Evolutionary conservation across 495 filamentous ascomycete genomes (phyloP), one percentile per base, ranked within the genome.

Genomic region (Neurospora sp.): DNA sequence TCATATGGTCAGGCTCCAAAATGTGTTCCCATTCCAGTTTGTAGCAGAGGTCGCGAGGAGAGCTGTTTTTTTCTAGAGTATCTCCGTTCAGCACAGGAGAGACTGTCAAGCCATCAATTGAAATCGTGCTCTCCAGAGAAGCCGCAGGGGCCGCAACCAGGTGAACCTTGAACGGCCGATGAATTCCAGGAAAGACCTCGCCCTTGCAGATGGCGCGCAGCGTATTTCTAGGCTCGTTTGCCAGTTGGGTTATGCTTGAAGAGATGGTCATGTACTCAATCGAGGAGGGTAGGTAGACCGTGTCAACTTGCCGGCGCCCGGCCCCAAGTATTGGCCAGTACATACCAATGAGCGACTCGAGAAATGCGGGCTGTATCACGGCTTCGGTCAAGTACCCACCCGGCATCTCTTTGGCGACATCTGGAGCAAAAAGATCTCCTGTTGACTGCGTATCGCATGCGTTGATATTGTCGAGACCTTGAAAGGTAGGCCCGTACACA

Each of bases 11-110:
- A 74, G 79, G 73, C 38, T 82, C 76, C 5, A 83, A 77, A 20
- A 85, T 83, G 0, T 81, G 86, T 74, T 88, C 86, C 83, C 85
- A 89, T 31, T 86, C 83, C 20, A 87, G 71, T 75, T 86, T 88
- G 73, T 85, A 89, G 76, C 84, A 85, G 9, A 85, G 79, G 73
- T 85, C 82, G 10, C 80, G 76, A n/a, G 79, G 75, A 5, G 73
- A 73, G 20, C 77, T 75, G 14, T 76, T 41, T 20, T 81, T 77
- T 5, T 72, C 69, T 54, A 81, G 74, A 3, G 73, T 70, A 12
- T 82, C 81, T 16, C 76, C 78, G 44, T 85, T 82, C 23, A 85
- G 69, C 14, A 85, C 82, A 16, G 84, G 84, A 6, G 82, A 79
- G 23, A 85, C 77, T 7, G 74, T 80, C 31, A 85, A 76, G 12